Evolutionary conservation across 2,329 filamentous ascomycete species (phyloP).

Genomic region (Colletotrichum higginsianum): DNA sequence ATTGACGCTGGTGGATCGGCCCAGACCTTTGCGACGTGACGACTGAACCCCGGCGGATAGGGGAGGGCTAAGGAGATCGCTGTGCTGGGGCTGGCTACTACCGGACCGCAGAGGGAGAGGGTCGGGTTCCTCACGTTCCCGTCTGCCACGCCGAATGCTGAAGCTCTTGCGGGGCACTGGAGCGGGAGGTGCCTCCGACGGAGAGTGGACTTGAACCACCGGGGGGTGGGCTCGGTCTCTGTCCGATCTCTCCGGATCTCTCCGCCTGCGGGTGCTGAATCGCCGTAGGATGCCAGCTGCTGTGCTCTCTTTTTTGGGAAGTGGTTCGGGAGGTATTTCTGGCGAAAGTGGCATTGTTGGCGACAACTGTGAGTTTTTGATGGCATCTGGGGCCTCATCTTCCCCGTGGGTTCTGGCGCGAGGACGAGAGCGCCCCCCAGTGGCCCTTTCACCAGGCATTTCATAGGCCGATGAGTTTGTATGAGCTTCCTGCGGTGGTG

Average conservation of each 20-base stretch:
- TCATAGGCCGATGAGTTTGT: conserved; percentile 90
- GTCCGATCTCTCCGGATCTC: conserved; percentile 75
- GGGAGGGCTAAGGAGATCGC: conserved; percentile 84
- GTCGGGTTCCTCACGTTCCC: conserved; percentile 66
- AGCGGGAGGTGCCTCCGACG: conserved; percentile 73
- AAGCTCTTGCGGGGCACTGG: conserved; percentile 84
- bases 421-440: conserved; percentile 85
- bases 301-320: conserved; percentile 86
- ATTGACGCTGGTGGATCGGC: conserved; percentile 92
- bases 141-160: conserved; percentile 77
- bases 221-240: conserved; percentile 80
- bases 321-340: conserved; percentile 72
- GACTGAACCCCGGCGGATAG: conserved; percentile 72
- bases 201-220: conserved; percentile 83
- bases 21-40: conserved; percentile 78
- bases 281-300: conserved; percentile 87
- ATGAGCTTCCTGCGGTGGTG: conserved; percentile 87
- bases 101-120: conserved; percentile 66
- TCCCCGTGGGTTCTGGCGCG: conserved; percentile 94
- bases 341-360: conserved; percentile 62
- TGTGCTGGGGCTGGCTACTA: conserved; percentile 80
- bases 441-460: conserved; percentile 89
- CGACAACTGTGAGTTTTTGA: conserved; percentile 75
- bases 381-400: conserved; percentile 84
- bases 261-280: conserved; percentile 88